phyloP scores from a whole-genome alignment of 2,329 filamentous ascomycete genomes.

The Gaeumannomyces sp. region DNA sequence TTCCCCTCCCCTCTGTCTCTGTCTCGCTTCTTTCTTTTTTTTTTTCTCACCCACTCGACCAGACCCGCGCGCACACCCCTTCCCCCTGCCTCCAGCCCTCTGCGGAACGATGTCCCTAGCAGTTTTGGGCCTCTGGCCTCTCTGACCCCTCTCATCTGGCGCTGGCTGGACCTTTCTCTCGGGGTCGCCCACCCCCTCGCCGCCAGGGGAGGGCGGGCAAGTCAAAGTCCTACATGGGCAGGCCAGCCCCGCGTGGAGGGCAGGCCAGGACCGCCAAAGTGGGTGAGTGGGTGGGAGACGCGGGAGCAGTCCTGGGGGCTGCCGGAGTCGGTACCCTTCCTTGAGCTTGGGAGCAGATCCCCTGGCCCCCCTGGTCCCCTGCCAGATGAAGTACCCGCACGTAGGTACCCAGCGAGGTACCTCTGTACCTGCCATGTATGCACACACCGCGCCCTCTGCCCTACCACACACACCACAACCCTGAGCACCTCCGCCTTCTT shows the following conservation, averaged over 20 bases:
- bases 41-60: not conserved
- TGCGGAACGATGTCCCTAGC: not conserved
- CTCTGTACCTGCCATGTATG: conserved; percentile 5
- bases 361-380: not conserved
- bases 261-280: not conserved
- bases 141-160: not conserved
- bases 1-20: too few relatives aligned
- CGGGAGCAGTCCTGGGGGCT: not conserved
- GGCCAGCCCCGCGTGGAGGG: not conserved
- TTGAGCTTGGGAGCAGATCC: not conserved
- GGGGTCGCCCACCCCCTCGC: too few relatives aligned
- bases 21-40: not conserved
- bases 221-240: not conserved
- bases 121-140: not conserved
- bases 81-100: not conserved
- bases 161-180: not conserved
- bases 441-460: conserved; percentile 2
- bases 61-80: too few relatives aligned
- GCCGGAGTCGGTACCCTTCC: conserved; percentile 4
- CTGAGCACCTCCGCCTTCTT: not conserved
- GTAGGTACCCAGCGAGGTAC: not conserved
- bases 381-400: not conserved
- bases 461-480: conserved; percentile 1
- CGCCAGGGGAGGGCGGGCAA: too few relatives aligned
- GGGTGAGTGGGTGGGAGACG: not conserved